Base-by-base conservation (phyloP, 805 yeast genomes). In the Wickerhamomyces rabaulensis region DNA sequence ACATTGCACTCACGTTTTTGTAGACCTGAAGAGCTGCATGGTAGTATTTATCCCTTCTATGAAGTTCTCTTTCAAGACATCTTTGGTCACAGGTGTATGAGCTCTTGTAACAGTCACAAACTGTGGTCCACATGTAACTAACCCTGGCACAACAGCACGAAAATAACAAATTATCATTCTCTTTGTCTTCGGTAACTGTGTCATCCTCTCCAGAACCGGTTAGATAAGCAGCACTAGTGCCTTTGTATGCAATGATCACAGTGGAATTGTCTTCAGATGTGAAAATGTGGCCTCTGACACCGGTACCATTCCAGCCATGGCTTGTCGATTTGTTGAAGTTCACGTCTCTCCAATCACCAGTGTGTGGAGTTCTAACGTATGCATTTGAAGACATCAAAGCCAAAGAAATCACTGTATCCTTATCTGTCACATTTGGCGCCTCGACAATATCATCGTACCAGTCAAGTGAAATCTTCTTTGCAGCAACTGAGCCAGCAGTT, bases 141-240 rank as follows among this genome's bases (percentile, higher is more conserved):
- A 92, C 84, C 35, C 97, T 75, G 0, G 96, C 98, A 68, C 99
- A 94, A 64, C 99, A 94, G 64, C 99, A 94, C 10, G 95, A 87
- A 62, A 94, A 94, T 31, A 94, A 67, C 47, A 92, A 61, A 59
- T 94, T 94, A 63, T 94, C 98, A 62, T 92, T 94, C 25, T 75
- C 65, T 63, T 87, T 89, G 62, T 94, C 99, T 49, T 79, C 82
- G 0, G 74, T 79, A 0, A 86, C 83, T 0, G 98, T 92, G 43
- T 85, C 96, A 13, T 88, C 96, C 48, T 80, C 82, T 0, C 87
- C 85, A 0, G 97, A 84, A 19, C 88, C 95, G 1, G 78, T 77
- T 12, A 84, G 58, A 4, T 83, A 80, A 0, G 90, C 87, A 0
- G 97, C 96, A 42, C 91, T 80, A 1, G 99, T 92, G 2, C 99